Evolutionary conservation across 129 eudicot species (phyloP).

Genomic region (Smallanthus sonchifolius): DNA sequence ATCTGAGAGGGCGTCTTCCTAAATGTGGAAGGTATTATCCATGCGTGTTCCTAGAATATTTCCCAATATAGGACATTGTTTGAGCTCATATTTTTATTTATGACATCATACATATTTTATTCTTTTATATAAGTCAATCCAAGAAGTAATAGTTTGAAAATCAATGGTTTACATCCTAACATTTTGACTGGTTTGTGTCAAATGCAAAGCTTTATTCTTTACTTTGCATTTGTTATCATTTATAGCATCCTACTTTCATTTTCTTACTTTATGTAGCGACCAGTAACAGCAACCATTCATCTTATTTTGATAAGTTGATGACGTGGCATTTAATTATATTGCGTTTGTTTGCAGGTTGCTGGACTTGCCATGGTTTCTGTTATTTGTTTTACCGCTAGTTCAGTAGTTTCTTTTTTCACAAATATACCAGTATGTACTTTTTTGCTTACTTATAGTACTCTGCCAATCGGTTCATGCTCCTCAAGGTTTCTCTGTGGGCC

Average conservation of each 20-base stretch:
- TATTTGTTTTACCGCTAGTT: constrained; percentile 71
- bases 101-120: neutral
- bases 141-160: neutral
- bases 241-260: neutral
- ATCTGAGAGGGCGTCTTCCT: constrained; percentile 80
- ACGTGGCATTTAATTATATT: neutral
- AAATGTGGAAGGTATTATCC: constrained; percentile 78
- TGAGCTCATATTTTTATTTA: no score
- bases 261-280: neutral
- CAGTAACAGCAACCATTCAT: neutral
- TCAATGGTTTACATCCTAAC: neutral
- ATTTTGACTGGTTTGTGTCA: constrained; percentile 2
- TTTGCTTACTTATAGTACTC: neutral
- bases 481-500: neutral
- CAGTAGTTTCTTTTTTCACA: constrained; percentile 72
- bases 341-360: constrained; percentile 56
- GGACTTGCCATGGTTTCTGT: constrained; percentile 85
- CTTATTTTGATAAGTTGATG: neutral
- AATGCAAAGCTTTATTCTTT: constrained; percentile 3
- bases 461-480: constrained; percentile 5
- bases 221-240: neutral
- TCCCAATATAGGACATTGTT: neutral
- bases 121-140: neutral
- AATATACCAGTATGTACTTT: constrained; percentile 66
- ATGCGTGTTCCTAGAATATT: neutral